phyloP scores from a whole-genome alignment of 495 filamentous ascomycete genomes.

The Penicillium canariense region DNA sequence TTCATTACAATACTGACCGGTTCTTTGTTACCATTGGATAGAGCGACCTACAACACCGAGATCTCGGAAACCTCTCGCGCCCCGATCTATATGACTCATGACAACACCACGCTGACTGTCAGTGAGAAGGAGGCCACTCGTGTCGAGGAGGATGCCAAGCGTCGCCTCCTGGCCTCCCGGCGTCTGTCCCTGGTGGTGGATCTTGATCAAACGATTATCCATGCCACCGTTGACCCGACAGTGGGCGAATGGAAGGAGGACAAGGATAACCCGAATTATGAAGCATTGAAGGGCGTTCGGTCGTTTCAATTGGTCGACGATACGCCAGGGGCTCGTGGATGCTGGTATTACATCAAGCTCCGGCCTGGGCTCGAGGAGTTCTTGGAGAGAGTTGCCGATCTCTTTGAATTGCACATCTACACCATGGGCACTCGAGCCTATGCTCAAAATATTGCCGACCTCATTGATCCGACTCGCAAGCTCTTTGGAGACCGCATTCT shows the following conservation, averaged over 20 bases:
- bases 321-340: constrained; percentile 67
- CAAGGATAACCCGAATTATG: constrained; percentile 83
- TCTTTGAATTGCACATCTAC: constrained; percentile 97
- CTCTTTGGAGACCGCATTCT: constrained; percentile 94
- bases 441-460: constrained; percentile 83
- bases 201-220: constrained; percentile 97
- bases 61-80: constrained; percentile 69
- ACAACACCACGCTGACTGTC: constrained; percentile 76
- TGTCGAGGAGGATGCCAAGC: constrained; percentile 82
- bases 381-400: constrained; percentile 68
- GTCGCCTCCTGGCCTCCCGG: constrained; percentile 69
- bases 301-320: constrained; percentile 86
- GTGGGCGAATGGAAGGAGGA: constrained; percentile 94
- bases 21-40: constrained; percentile 17
- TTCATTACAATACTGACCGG: not conserved
- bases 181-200: constrained; percentile 95
- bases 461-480: constrained; percentile 86
- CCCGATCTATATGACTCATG: constrained; percentile 88
- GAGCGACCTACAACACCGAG: constrained; percentile 58
- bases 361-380: constrained; percentile 89
- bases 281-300: constrained; percentile 82
- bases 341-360: constrained; percentile 98
- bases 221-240: constrained; percentile 95
- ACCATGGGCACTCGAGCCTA: constrained; percentile 98
- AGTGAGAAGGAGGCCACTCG: constrained; percentile 70